Evolutionary conservation across 441 rosid genomes (phyloP).

Genomic region (Populus hybrid): DNA sequence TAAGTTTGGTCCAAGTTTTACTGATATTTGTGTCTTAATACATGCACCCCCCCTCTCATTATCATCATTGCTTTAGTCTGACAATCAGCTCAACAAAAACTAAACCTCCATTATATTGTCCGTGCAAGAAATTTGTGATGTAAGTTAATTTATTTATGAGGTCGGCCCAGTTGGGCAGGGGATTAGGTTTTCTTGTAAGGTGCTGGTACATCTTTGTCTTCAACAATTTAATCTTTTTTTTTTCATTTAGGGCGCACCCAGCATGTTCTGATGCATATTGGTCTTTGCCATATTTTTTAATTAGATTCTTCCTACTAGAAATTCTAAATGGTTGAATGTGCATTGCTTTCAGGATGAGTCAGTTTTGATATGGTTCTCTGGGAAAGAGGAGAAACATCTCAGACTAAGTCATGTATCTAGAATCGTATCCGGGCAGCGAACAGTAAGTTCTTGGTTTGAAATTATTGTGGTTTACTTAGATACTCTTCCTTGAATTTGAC

Average conservation of each 20-base stretch:
- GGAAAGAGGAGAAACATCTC: constrained; percentile 92
- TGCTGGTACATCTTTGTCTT: not conserved
- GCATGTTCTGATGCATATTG: constrained; percentile 9
- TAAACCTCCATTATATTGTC: not conserved
- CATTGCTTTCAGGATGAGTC: constrained; percentile 79
- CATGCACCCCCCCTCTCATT: not conserved
- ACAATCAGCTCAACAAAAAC: constrained; percentile 7
- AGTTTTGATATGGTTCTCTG: constrained; percentile 94
- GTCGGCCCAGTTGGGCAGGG: not conserved
- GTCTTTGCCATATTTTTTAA: constrained; percentile 6
- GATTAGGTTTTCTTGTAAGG: not conserved
- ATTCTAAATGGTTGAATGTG: constrained; percentile 15
- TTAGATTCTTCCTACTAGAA: constrained; percentile 8
- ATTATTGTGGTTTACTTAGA: constrained; percentile 2
- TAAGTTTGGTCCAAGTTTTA: constrained; percentile 35
- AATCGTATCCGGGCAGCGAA: constrained; percentile 95
- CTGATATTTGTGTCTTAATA: too few relatives aligned
- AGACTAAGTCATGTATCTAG: constrained; percentile 87
- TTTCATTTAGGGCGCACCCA: not conserved
- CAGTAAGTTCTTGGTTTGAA: constrained; percentile 56
- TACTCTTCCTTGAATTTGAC: not conserved
- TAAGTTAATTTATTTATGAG: not conserved
- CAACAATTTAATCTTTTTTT: not conserved
- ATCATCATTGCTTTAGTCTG: not conserved
- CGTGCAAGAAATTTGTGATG: not conserved